These are phyloP conservation scores for Xenoacremonium recifei DNA, from an alignment of 2,329 filamentous ascomycete species.

Conservation along the genomic window DNA sequence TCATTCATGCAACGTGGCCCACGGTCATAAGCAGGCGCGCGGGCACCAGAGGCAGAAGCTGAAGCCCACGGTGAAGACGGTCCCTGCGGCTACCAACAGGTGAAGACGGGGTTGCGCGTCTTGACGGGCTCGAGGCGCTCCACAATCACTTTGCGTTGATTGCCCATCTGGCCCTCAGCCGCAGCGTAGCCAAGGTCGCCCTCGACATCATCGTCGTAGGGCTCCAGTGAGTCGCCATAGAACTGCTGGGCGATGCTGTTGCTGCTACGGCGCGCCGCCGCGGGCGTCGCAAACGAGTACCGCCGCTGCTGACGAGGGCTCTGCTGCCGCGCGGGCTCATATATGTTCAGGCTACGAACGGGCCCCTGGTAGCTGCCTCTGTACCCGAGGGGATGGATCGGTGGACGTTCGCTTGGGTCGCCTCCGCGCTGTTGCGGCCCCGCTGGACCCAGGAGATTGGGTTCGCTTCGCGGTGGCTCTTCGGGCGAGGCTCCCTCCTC, in stretches of 20 bases:
- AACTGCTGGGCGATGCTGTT: slow-evolving; percentile 53
- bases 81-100: slow-evolving; percentile 71
- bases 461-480: slow-evolving; percentile 21
- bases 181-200: slow-evolving; percentile 94
- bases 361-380: slow-evolving; percentile 42
- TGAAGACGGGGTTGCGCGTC: slow-evolving; percentile 92
- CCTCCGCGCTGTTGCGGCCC: slow-evolving; percentile 13
- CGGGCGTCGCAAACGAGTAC: slow-evolving; percentile 53
- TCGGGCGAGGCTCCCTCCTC: slow-evolving; percentile 41
- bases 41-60: background rate
- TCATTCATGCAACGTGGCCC: background rate
- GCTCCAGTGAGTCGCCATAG: slow-evolving; percentile 53
- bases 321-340: slow-evolving; percentile 42
- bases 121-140: slow-evolving; percentile 95
- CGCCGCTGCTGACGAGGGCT: slow-evolving; percentile 45
- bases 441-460: slow-evolving; percentile 16
- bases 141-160: slow-evolving; percentile 91
- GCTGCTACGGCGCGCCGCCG: slow-evolving; percentile 46
- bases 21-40: background rate
- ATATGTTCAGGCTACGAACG: slow-evolving; percentile 40
- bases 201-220: slow-evolving; percentile 74
- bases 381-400: slow-evolving; percentile 14
- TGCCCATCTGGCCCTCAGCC: slow-evolving; percentile 89
- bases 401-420: slow-evolving; percentile 20
- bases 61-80: background rate